Base-by-base conservation (phyloP, 345 rosid genomes). In the Viola odorata region DNA sequence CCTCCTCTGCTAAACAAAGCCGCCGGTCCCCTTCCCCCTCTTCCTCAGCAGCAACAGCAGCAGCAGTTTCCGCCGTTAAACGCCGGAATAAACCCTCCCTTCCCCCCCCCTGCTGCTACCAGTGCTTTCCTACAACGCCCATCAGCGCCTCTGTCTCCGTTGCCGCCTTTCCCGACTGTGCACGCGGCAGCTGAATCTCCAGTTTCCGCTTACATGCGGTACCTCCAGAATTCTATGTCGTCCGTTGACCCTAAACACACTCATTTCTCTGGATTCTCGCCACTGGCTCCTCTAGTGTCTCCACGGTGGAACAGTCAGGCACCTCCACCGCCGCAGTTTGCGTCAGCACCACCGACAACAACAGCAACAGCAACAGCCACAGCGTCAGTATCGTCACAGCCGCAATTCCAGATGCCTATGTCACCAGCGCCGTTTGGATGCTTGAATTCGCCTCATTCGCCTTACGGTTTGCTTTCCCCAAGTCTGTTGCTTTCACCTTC, bases 161-260 rank as follows among this genome's bases (percentile, higher is more conserved):
- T 85, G 13, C 91, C 86, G 2, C 88, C 96, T 6, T 66, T 88
- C 3, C 88, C 88, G 0, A 56, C 82, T 0, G 89, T 88, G 6
- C 89, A 80, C 72, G 81, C 78, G 61, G 88, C 88, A 53, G 86
- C 90, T 0, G 90, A 88, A 55, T 88, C 91, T 3, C 89, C 91
- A 0, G 86, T 88, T 5, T 85, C 90, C 11, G 86, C 88, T 0
- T 81, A 85, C 67, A 74, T 90, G 96, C 87, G 97, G 3, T 83
- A 68, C 60, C 82, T 90, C 53, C 88, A 85, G 14, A 76, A 65
- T 80, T 73, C 92, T 8, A 64, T 72, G 61, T 53, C 84, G 9
- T 7, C 62, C 3, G 45, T 64, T 11, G 96, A 90, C 65, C 70
- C 84, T 7, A 81, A 78, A 61, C 83, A 75, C 64, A 80, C 77